Evolutionary conservation across 345 rosid species (phyloP), one percentile per base, ranked within the genome.

Genomic region (Hirschfeldia incana): DNA sequence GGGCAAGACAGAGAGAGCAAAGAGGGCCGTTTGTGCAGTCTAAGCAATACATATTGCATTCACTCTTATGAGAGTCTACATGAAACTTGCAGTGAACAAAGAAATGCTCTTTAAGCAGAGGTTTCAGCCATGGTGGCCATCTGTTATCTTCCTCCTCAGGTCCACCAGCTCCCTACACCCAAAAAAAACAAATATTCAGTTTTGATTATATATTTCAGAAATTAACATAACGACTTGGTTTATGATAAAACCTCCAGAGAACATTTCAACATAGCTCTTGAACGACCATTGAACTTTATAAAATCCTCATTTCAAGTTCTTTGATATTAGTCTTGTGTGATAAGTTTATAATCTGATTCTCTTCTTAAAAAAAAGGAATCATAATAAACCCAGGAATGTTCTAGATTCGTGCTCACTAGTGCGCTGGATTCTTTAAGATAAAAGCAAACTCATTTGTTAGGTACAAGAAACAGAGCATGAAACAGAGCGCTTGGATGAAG

Each of bases 21-120:
- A 96, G 90, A 0, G 95, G 84, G 1, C 97, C 97, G 67, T 86
- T 85, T 77, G 87, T 85, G 46, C 99, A 96, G 83, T 96, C 98
- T 83, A 96, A 84, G 80, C 99, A 96, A 72, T 86, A 96, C 99
- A 93, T 93, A 73, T 96, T 96, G 79, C 99, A 93, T 84, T 96
- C 99, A 74, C 90, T 93, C 87, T 93, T 93, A 77, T 90, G 95
- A 66, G 97, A 89, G 82, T 93, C 97, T 8, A 80, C 89, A 83
- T 96, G 98, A 10, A 65, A 72, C 86, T 90, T 90, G 80, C 99
- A 96, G 55, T 93, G 98, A 83, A 82, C 94, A 84, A 95, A 95
- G 88, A 95, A 95, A 4, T 88, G 86, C 65, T 90, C 91, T 42
- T 81, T 75, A 2, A 95, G 85, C 71, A 95, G 84, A 36, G 94